phyloP scores from a whole-genome alignment of 495 filamentous ascomycete genomes.

The Trichoderma erinaceum region DNA sequence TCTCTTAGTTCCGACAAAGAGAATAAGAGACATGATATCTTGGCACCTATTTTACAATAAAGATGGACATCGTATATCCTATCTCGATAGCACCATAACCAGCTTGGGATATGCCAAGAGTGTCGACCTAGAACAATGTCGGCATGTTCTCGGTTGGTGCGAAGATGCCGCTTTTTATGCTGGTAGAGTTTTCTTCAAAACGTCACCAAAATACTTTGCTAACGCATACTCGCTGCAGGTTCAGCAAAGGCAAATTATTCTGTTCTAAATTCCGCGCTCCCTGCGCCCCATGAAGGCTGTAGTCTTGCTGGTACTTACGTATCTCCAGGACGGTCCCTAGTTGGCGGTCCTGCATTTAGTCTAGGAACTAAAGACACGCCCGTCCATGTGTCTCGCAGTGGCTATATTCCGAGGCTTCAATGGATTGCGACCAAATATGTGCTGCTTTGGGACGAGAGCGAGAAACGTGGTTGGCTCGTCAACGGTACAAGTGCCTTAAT shows the following conservation, averaged over 20 bases:
- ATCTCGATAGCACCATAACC: not conserved
- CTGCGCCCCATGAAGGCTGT: not conserved
- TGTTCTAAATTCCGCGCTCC: not conserved
- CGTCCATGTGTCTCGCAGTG: not conserved
- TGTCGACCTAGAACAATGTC: not conserved
- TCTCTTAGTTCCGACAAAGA: not conserved
- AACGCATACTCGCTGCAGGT: not conserved
- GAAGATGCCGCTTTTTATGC: not conserved
- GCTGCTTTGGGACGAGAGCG: constrained; percentile 28
- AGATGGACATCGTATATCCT: not conserved
- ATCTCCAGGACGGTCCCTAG: not conserved
- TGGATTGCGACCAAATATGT: constrained; percentile 23
- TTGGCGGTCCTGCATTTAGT: not conserved
- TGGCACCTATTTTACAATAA: not conserved
- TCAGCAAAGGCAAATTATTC: not conserved
- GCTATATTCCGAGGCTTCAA: constrained; percentile 21
- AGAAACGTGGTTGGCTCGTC: constrained; percentile 30
- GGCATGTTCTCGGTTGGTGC: not conserved
- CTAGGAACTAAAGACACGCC: not conserved
- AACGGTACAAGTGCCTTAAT: constrained; percentile 24
- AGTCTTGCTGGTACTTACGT: not conserved
- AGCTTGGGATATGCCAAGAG: not conserved
- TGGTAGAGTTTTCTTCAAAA: not conserved
- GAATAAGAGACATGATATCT: not conserved
- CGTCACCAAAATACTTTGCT: not conserved